phyloP scores from a whole-genome alignment of 225 moss, liverwort and hornwort genomes.

The Pseudisothecium myosuroides region DNA sequence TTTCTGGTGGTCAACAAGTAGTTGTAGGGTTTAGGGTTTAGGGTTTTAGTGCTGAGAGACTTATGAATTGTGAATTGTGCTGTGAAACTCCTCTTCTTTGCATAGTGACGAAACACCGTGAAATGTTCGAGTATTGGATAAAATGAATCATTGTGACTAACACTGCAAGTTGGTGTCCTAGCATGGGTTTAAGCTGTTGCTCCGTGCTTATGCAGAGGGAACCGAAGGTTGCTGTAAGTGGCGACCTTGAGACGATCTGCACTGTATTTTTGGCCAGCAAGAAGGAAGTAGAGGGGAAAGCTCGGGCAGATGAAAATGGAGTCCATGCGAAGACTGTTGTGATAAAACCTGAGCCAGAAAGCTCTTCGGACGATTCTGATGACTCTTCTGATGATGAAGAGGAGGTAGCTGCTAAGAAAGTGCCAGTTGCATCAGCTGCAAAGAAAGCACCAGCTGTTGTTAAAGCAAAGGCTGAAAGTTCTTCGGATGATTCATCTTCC shows the following conservation, averaged over 20 bases:
- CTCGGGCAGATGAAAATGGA: slow-evolving; percentile 12
- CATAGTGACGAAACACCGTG: background rate
- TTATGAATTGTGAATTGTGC: background rate
- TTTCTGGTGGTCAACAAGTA: background rate
- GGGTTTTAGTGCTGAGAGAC: background rate
- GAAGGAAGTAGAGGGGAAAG: slow-evolving; percentile 9
- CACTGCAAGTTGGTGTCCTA: background rate
- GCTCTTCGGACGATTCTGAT: slow-evolving; percentile 15
- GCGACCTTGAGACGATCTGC: slow-evolving; percentile 21
- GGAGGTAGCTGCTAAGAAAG: background rate
- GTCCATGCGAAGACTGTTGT: background rate
- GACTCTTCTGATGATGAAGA: slow-evolving; percentile 26
- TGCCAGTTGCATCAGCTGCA: background rate
- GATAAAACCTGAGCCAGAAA: background rate
- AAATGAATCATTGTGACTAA: background rate
- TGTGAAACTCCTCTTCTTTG: background rate
- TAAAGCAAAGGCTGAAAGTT: slow-evolving; percentile 2
- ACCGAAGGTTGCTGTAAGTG: background rate
- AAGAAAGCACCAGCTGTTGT: background rate
- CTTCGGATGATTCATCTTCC: slow-evolving; percentile 18
- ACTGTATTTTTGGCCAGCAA: slow-evolving; percentile 2
- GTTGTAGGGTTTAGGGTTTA: background rate
- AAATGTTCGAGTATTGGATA: background rate
- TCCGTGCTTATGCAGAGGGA: slow-evolving; percentile 11
- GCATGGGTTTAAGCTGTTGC: background rate